A percentile compares a stretch with the other conserved stretches of the same genome.
These are phyloP conservation scores for Rutstroemia sp. DNA, from an alignment of 2,329 filamentous ascomycete species.

Conservation along the genomic window DNA sequence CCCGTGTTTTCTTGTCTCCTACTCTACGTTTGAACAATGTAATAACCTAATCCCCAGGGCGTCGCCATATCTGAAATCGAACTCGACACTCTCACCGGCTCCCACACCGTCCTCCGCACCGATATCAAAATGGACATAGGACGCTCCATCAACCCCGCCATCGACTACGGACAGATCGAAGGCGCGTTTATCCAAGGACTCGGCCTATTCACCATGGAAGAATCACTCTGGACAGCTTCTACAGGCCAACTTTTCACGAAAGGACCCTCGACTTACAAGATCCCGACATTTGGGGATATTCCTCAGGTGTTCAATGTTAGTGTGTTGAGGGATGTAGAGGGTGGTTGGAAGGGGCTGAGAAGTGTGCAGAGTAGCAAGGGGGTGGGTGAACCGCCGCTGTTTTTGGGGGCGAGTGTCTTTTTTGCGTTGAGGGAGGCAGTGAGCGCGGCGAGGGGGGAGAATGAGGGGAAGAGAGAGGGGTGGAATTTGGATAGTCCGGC, in stretches of 20 bases:
- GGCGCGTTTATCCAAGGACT: slow-evolving; percentile 76
- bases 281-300: slow-evolving; percentile 81
- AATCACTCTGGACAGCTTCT: slow-evolving; percentile 53
- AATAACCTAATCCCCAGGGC: slow-evolving; percentile 49
- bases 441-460: slow-evolving; percentile 41
- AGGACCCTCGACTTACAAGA: slow-evolving; percentile 71
- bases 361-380: slow-evolving; percentile 48
- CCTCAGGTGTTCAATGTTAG: slow-evolving; percentile 54
- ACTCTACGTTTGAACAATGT: background rate
- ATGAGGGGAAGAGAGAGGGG: slow-evolving; percentile 37
- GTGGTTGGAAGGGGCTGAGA: slow-evolving; percentile 41
- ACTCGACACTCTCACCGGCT: slow-evolving; percentile 85
- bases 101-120: slow-evolving; percentile 81
- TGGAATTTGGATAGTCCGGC: slow-evolving; percentile 41
- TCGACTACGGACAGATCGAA: slow-evolving; percentile 79
- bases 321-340: slow-evolving; percentile 32
- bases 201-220: slow-evolving; percentile 73
- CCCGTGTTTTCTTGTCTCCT: too few relatives aligned
- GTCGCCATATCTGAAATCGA: slow-evolving; percentile 89
- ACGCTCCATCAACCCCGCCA: slow-evolving; percentile 58
- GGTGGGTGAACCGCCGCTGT: slow-evolving; percentile 55
- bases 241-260: slow-evolving; percentile 56
- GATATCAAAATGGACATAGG: slow-evolving; percentile 98
- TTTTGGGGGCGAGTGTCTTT: slow-evolving; percentile 45
- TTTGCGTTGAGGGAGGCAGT: slow-evolving; percentile 47